Conservation (phyloP, 2,329 filamentous ascomycete species). For the Fusarium secorum region DNA sequence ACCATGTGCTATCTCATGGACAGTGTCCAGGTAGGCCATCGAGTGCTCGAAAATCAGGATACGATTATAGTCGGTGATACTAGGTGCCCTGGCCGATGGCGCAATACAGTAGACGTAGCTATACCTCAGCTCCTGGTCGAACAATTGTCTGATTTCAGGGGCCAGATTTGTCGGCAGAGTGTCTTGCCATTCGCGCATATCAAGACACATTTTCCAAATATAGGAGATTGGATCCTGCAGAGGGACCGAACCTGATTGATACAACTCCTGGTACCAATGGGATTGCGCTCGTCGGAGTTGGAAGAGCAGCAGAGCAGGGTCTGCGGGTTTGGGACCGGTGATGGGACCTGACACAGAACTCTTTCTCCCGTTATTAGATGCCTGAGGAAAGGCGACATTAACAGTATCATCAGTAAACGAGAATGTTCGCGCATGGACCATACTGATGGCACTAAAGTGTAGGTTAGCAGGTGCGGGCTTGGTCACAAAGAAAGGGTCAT, state of each 20-base stretch:
- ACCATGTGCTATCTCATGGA: conserved; percentile 72
- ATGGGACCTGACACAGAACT: conserved; percentile 54
- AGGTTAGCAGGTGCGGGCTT: conserved; percentile 28
- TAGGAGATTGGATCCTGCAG: conserved; percentile 74
- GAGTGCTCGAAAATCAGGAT: conserved; percentile 86
- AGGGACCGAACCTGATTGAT: conserved; percentile 77
- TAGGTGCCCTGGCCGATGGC: conserved; percentile 76
- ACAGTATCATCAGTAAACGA: conserved; percentile 92
- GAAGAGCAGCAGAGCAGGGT: conserved; percentile 80
- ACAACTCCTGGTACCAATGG: conserved; percentile 86
- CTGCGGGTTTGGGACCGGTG: conserved; percentile 60
- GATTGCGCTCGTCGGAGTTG: conserved; percentile 87
- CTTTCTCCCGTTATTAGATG: conserved; percentile 53
- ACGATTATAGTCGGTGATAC: conserved; percentile 78
- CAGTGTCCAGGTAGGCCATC: conserved; percentile 79
- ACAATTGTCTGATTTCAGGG: conserved; percentile 73
- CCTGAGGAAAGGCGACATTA: conserved; percentile 78
- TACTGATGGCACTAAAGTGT: conserved; percentile 75
- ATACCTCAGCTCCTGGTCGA: conserved; percentile 89
- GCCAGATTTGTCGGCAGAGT: conserved; percentile 73
- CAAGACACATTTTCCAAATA: conserved; percentile 77
- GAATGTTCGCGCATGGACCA: conserved; percentile 86
- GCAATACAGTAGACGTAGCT: conserved; percentile 91
- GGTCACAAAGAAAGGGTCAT: too few species aligned
- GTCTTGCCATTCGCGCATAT: conserved; percentile 83